Evolutionary conservation across 768 basidiomycete genomes (phyloP).

Genomic region (Leccinum variicolor): DNA sequence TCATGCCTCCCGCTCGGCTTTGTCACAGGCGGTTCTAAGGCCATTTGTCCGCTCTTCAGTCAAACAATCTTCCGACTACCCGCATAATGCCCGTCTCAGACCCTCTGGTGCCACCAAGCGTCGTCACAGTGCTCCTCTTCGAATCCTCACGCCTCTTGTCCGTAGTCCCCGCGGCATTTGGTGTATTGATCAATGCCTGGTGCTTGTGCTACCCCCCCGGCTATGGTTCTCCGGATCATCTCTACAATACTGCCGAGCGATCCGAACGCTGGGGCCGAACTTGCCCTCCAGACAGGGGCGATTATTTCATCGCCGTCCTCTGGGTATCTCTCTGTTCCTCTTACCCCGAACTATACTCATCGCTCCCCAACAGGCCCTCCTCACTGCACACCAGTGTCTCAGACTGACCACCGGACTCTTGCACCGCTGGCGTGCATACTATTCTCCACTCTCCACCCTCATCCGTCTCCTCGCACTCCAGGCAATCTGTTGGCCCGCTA

Average conservation of each 20-base stretch:
- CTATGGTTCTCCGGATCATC: conserved; percentile 1
- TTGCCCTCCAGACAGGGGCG: conserved; percentile 50
- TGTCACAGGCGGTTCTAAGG: conserved; percentile 7
- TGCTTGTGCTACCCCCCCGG: conserved; percentile 47
- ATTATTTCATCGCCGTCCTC: conserved; percentile 63
- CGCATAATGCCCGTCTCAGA: conserved; percentile 52
- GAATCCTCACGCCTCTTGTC: conserved; percentile 67
- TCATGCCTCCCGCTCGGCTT: neutral
- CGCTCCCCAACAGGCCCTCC: conserved; percentile 51
- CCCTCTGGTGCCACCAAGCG: conserved; percentile 47
- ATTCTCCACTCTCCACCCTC: conserved; percentile 81
- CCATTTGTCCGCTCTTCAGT: conserved; percentile 33
- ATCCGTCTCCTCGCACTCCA: conserved; percentile 91
- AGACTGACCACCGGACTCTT: conserved; percentile 85
- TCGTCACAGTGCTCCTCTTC: conserved; percentile 59
- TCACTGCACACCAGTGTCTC: conserved; percentile 90
- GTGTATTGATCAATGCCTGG: conserved; percentile 61
- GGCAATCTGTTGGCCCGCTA: conserved; percentile 95
- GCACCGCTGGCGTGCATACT: conserved; percentile 88
- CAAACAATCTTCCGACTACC: conserved; percentile 65
- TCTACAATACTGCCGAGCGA: neutral
- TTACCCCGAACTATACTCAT: neutral
- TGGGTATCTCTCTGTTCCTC: conserved; percentile 52
- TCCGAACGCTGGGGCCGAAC: conserved; percentile 27
- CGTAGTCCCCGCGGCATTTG: conserved; percentile 69